Percentiles rank a stretch among this genome's conserved stretches.
Conservation (phyloP, 2,329 filamentous ascomycete genomes). For the Aspergillus caelatus region DNA sequence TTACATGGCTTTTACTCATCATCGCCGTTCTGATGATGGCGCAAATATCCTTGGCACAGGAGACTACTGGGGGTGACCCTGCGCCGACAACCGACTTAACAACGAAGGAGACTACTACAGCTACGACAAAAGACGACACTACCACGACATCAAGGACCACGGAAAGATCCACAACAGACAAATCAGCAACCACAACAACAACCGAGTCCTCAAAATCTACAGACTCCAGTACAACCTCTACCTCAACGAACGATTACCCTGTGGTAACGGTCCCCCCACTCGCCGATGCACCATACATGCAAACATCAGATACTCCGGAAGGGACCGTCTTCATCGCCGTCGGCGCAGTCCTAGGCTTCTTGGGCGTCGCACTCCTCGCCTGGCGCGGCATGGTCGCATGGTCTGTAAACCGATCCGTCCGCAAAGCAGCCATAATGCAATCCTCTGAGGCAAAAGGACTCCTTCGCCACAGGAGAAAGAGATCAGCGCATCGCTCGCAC, state of each 20-base stretch:
- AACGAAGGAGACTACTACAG: constrained; percentile 17
- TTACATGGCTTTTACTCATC: constrained; percentile 23
- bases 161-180: constrained; percentile 18
- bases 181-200: constrained; percentile 26
- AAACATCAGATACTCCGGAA: constrained; percentile 79
- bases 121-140: constrained; percentile 24
- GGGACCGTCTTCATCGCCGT: constrained; percentile 97
- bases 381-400: constrained; percentile 90
- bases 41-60: constrained; percentile 21
- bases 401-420: constrained; percentile 88
- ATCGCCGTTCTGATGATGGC: constrained; percentile 17
- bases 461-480: constrained; percentile 51
- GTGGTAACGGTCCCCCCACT: constrained; percentile 79
- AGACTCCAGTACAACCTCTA: constrained; percentile 49
- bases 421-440: constrained; percentile 77
- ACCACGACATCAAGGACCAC: constrained; percentile 22
- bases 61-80: constrained; percentile 17
- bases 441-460: constrained; percentile 71
- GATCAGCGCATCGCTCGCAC: constrained; percentile 29
- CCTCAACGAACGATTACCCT: constrained; percentile 57
- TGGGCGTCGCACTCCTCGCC: constrained; percentile 77
- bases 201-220: constrained; percentile 25
- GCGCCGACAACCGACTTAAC: constrained; percentile 25
- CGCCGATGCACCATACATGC: constrained; percentile 85
- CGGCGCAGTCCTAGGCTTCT: constrained; percentile 81